A percentile compares a stretch with the other conserved stretches of the same genome.
phyloP scores from a whole-genome alignment of 345 rosid species.

The Brassica incana region DNA sequence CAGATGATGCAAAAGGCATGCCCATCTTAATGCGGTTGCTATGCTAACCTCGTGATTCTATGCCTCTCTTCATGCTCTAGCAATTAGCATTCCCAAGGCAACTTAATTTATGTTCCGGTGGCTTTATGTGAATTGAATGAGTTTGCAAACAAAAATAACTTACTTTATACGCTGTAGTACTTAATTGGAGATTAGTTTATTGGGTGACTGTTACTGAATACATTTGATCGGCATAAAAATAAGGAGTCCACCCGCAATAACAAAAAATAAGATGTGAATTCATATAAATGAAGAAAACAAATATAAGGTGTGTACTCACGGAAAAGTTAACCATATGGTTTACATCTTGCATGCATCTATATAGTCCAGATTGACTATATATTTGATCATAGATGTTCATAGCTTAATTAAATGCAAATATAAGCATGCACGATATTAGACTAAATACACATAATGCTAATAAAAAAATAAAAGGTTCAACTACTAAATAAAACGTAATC shows the following conservation, averaged over 20 bases:
- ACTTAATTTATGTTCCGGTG: conserved; percentile 18
- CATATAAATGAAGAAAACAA: not conserved
- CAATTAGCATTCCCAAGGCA: conserved; percentile 20
- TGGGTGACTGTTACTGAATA: not conserved
- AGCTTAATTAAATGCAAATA: not conserved
- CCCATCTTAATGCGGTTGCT: conserved; percentile 34
- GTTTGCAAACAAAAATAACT: not conserved
- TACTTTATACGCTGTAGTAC: not conserved
- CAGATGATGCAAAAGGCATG: conserved; percentile 36
- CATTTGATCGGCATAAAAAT: not conserved
- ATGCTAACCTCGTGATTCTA: conserved; percentile 35
- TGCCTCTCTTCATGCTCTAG: conserved; percentile 32
- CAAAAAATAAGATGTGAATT: not conserved
- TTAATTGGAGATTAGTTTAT: not conserved
- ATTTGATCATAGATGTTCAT: not conserved
- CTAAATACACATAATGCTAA: conserved; percentile 8
- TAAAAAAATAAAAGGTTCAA: not conserved
- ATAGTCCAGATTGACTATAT: not conserved
- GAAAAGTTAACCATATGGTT: not conserved
- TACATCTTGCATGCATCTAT: not conserved
- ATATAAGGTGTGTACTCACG: not conserved
- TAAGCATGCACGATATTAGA: not conserved
- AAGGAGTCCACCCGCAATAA: not conserved
- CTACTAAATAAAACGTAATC: not conserved
- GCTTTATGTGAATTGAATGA: not conserved